Evolutionary conservation across 306 rosid genomes (phyloP), one percentile per base, ranked within the genome.

Genomic region (Cicer yamashitae): DNA sequence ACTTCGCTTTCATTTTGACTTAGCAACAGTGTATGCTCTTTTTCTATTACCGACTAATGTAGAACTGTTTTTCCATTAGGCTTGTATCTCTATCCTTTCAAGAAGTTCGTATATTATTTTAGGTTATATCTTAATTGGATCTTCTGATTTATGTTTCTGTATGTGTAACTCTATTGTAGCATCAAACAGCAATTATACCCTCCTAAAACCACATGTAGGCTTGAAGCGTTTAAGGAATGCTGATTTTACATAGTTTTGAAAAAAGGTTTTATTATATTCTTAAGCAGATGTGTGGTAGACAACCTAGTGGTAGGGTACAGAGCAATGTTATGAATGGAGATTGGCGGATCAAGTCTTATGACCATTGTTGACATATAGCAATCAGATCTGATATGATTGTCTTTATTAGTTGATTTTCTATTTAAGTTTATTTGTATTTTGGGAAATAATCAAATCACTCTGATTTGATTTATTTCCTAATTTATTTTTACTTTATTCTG

Each of bases 1-100:
- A 39, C 56, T 94, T 75, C 89, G 90, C 76, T 94, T 94, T 85
- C 92, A 91, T 63, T 89, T 92, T 87, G 96, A 94, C 86, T 85
- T 94, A 71, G 90, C 96, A 85, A 76, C 93, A 76, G 98, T 94
- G 98, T 94, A 89, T 76, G 89, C 79, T 84, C 80, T 75, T 57
- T 80, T 79, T 77, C 60, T 71, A 73, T 77, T 77, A 64, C 79
- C 58, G 34, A 66, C 76, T 59, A 48, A 14, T 79, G 38, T 63
- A 65, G 67, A 73, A 48, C 58, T 34, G 17, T 68, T 67, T n/a
- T 57, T 82, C 47, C 67, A 41, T 58, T 34, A 34, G 10, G 66
- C 44, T 60, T 75, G 48, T 73, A 67, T 68, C 17, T 41, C 43
- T 61, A 63, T 68, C 12, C 3, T 66, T 77, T 58, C 60, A 59